Conservation (phyloP, 2,329 filamentous ascomycete genomes). For the Pseudogymnoascus sp. region DNA sequence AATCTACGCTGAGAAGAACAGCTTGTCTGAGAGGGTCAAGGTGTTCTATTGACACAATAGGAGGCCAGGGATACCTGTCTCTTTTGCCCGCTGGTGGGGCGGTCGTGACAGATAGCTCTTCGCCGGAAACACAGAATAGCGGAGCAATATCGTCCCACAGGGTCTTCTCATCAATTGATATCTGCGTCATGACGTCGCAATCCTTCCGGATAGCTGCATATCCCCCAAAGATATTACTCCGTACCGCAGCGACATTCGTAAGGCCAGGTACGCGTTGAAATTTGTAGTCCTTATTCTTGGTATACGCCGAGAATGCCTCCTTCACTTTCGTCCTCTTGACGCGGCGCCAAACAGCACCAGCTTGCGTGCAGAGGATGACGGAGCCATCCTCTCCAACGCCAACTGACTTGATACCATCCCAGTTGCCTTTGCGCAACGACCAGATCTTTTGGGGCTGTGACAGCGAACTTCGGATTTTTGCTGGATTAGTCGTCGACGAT, state of each 20-base stretch:
- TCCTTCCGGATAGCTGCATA: conserved; percentile 84
- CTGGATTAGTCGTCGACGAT: conserved; percentile 78
- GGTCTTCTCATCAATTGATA: conserved; percentile 56
- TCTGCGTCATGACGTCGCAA: conserved; percentile 64
- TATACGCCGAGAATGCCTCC: conserved; percentile 38
- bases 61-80: conserved; percentile 33
- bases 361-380: conserved; percentile 86
- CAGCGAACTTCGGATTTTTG: conserved; percentile 70
- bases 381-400: conserved; percentile 87
- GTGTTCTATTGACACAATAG: conserved; percentile 42
- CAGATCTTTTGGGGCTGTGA: conserved; percentile 75
- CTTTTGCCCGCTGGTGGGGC: conserved; percentile 33
- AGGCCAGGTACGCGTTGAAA: conserved; percentile 86
- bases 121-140: conserved; percentile 62
- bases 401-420: conserved; percentile 74
- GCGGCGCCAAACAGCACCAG: conserved; percentile 87
- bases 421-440: conserved; percentile 64
- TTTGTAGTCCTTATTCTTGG: conserved; percentile 73
- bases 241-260: conserved; percentile 73
- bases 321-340: conserved; percentile 77
- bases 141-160: conserved; percentile 68
- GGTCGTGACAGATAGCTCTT: conserved; percentile 37
- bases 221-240: conserved; percentile 82
- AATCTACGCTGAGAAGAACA: conserved; percentile 53
- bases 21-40: conserved; percentile 43